Conservation (phyloP, 768 basidiomycete genomes). For the Termitomyces sp. region DNA sequence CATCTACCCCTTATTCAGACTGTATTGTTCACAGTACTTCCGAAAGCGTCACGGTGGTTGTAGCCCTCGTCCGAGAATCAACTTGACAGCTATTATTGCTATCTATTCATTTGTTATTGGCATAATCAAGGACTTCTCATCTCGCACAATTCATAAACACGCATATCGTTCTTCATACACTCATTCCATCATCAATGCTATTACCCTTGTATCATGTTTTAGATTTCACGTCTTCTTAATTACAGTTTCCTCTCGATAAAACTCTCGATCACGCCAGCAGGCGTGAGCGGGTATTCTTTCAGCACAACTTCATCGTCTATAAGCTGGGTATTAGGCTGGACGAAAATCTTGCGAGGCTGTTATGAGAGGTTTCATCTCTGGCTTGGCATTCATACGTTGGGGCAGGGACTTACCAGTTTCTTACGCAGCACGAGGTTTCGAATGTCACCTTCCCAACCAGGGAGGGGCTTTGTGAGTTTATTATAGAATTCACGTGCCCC, state of each 20-base stretch:
- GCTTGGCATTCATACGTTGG: not conserved
- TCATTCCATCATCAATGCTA: slow-evolving; percentile 5
- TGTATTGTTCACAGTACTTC: slow-evolving; percentile 9
- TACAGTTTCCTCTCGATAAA: slow-evolving; percentile 68
- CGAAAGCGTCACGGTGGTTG: slow-evolving; percentile 62
- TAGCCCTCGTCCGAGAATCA: slow-evolving; percentile 63
- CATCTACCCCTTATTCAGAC: not conserved
- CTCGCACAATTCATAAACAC: slow-evolving; percentile 4
- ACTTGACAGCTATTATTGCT: slow-evolving; percentile 23
- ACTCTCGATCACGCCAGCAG: slow-evolving; percentile 73
- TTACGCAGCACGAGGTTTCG: slow-evolving; percentile 73
- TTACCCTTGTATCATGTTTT: not conserved
- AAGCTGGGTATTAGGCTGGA: slow-evolving; percentile 76
- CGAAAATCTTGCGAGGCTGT: slow-evolving; percentile 80
- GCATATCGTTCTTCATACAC: not conserved
- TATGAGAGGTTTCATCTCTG: not conserved
- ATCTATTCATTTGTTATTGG: slow-evolving; percentile 8
- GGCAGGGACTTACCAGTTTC: slow-evolving; percentile 52
- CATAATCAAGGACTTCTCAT: slow-evolving; percentile 9
- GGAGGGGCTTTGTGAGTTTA: slow-evolving; percentile 67
- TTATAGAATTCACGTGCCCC: slow-evolving; percentile 79
- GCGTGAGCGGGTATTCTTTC: slow-evolving; percentile 73
- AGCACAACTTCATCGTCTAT: slow-evolving; percentile 63
- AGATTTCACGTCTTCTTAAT: not conserved
- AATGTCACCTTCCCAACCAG: slow-evolving; percentile 70